Conservation (phyloP, 2,329 filamentous ascomycete genomes). For the Dothidotthia symphoricarpi region DNA sequence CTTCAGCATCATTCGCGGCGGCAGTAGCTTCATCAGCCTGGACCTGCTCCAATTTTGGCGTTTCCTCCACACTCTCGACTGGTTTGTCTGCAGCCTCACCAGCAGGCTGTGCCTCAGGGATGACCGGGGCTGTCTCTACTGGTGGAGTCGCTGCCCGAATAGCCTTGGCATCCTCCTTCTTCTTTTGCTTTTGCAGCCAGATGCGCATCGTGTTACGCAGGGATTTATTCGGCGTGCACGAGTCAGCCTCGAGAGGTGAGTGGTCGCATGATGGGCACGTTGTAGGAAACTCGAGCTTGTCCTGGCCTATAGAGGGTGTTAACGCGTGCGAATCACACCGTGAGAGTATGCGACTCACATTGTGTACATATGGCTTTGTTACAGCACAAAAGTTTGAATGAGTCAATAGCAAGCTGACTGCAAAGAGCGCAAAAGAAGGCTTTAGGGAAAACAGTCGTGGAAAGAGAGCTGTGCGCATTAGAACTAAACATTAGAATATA, state of each 20-base stretch:
- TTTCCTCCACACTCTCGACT: slow-evolving; percentile 32
- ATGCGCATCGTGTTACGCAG: slow-evolving; percentile 90
- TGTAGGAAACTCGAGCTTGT: slow-evolving; percentile 62
- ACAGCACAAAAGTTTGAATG: slow-evolving; percentile 89
- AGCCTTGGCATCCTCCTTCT: slow-evolving; percentile 42
- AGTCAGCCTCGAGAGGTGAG: slow-evolving; percentile 77
- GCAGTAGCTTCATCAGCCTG: slow-evolving; percentile 8
- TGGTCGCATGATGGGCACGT: slow-evolving; percentile 93
- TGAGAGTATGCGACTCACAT: slow-evolving; percentile 60
- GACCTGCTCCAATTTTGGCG: slow-evolving; percentile 11
- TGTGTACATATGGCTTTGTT: slow-evolving; percentile 90
- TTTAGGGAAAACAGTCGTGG: slow-evolving; percentile 84
- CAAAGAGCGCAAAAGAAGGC: slow-evolving; percentile 94
- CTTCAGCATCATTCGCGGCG: slow-evolving; percentile 12
- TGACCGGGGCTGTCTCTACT: slow-evolving; percentile 18
- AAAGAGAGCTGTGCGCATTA: slow-evolving; percentile 61
- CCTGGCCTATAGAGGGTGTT: slow-evolving; percentile 24
- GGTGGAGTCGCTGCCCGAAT: slow-evolving; percentile 30
- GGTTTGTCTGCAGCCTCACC: slow-evolving; percentile 25
- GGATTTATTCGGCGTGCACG: slow-evolving; percentile 85
- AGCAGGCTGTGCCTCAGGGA: slow-evolving; percentile 21
- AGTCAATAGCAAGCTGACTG: slow-evolving; percentile 85
- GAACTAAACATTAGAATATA: neutral
- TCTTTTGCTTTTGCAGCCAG: slow-evolving; percentile 89
- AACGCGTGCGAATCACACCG: slow-evolving; percentile 1